Evolutionary conservation across 2,329 filamentous ascomycete species (phyloP).

Genomic region (Pseudogymnoascus sp.): DNA sequence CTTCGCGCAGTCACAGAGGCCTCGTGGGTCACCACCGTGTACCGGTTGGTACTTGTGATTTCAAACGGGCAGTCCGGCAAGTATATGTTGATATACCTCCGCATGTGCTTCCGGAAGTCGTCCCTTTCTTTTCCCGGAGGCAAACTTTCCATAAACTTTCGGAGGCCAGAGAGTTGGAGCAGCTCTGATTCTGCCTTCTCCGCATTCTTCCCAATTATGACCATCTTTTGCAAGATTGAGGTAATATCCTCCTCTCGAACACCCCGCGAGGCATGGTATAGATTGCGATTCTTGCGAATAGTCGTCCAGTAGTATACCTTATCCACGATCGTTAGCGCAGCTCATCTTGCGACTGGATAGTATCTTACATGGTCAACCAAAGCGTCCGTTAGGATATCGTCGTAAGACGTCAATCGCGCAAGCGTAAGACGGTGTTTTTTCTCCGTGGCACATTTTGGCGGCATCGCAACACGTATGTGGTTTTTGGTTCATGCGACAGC

Average conservation of each 20-base stretch:
- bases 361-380: slow-evolving; percentile 80
- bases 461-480: slow-evolving; percentile 27
- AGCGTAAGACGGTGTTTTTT: slow-evolving; percentile 73
- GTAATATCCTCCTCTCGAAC: slow-evolving; percentile 58
- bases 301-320: slow-evolving; percentile 94
- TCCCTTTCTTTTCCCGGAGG: slow-evolving; percentile 72
- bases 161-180: slow-evolving; percentile 64
- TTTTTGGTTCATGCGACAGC: slow-evolving; percentile 17
- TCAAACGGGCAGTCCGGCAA: slow-evolving; percentile 91
- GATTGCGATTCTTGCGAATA: slow-evolving; percentile 86
- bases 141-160: slow-evolving; percentile 60
- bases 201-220: slow-evolving; percentile 68
- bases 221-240: slow-evolving; percentile 53
- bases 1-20: slow-evolving; percentile 77
- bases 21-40: slow-evolving; percentile 85
- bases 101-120: slow-evolving; percentile 77
- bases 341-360: neutral
- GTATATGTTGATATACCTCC: slow-evolving; percentile 89
- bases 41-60: slow-evolving; percentile 87
- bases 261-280: slow-evolving; percentile 77
- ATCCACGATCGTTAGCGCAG: slow-evolving; percentile 12
- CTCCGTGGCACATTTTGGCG: slow-evolving; percentile 37
- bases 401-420: slow-evolving; percentile 81
- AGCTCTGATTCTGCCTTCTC: slow-evolving; percentile 64
- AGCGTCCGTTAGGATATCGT: slow-evolving; percentile 91